These are phyloP conservation scores for Dioscorea cayenensis DNA, from an alignment of 116 monocot species.

Conservation along the genomic window DNA sequence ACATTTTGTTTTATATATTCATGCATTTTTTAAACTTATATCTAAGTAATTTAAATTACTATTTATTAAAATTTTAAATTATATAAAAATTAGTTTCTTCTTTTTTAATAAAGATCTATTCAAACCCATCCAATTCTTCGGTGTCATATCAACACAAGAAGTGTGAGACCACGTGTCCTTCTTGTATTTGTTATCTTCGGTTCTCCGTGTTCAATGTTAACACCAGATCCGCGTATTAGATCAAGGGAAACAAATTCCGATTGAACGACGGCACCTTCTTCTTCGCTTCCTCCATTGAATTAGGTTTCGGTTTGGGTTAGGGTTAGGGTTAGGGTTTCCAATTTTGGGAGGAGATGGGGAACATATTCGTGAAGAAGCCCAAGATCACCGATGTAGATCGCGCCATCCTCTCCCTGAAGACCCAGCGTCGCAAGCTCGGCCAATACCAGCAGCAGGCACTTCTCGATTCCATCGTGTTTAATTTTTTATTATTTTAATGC, in stretches of 20 bases:
- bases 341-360: constrained; percentile 52
- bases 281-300: neutral
- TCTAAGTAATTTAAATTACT: no score
- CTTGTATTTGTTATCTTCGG: no score
- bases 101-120: no score
- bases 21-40: no score
- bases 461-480: neutral
- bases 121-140: no score
- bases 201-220: no score
- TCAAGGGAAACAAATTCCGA: neutral
- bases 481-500: neutral
- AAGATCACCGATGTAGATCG: constrained; percentile 86
- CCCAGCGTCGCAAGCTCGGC: constrained; percentile 77
- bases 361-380: constrained; percentile 82
- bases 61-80: no score
- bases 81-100: no score
- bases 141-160: no score
- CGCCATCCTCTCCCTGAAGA: constrained; percentile 82
- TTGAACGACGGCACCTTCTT: neutral
- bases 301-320: neutral
- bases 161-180: no score
- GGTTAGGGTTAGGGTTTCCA: constrained; percentile 8
- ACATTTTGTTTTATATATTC: no score
- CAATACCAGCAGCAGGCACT: constrained; percentile 65
- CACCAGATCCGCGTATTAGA: no score